Percentiles rank a stretch among this genome's conserved stretches.
phyloP scores from a whole-genome alignment of 2,329 filamentous ascomycete genomes.

The Moelleriella libera region DNA sequence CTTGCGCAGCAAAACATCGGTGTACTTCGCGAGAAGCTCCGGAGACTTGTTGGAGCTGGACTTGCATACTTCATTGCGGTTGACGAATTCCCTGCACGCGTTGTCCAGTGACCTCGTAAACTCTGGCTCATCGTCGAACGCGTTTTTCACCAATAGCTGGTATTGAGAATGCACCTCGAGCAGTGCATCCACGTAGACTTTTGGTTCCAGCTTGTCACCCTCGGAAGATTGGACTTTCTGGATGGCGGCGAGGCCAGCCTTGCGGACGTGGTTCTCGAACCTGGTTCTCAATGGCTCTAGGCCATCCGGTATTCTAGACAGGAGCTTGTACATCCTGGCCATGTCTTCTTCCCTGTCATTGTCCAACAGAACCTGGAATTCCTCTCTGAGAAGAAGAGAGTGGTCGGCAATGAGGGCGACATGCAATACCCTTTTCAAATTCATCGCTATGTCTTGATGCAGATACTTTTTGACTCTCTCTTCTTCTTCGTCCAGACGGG shows the following conservation, averaged over 20 bases:
- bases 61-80: constrained; percentile 92
- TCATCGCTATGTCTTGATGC: constrained; percentile 74
- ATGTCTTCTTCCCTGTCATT: constrained; percentile 93
- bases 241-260: constrained; percentile 75
- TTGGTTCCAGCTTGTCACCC: constrained; percentile 83
- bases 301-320: constrained; percentile 80
- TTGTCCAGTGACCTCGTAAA: constrained; percentile 95
- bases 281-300: constrained; percentile 74
- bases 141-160: constrained; percentile 76
- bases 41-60: constrained; percentile 87
- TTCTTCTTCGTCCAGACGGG: constrained; percentile 81
- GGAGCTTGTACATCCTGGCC: constrained; percentile 86
- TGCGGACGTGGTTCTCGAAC: constrained; percentile 87
- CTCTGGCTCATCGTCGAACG: constrained; percentile 90
- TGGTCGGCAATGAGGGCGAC: constrained; percentile 82
- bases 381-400: constrained; percentile 72
- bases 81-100: constrained; percentile 94
- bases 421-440: constrained; percentile 78
- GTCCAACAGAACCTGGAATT: constrained; percentile 88
- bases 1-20: constrained; percentile 84
- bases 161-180: constrained; percentile 93
- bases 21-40: constrained; percentile 89
- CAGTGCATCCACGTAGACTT: constrained; percentile 89
- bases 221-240: constrained; percentile 79
- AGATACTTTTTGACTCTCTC: constrained; percentile 86